A percentile compares a stretch with the other conserved stretches of the same genome.
These are phyloP conservation scores for Diaporthe sp. DNA, from an alignment of 2,329 filamentous ascomycete genomes.

Conservation along the genomic window DNA sequence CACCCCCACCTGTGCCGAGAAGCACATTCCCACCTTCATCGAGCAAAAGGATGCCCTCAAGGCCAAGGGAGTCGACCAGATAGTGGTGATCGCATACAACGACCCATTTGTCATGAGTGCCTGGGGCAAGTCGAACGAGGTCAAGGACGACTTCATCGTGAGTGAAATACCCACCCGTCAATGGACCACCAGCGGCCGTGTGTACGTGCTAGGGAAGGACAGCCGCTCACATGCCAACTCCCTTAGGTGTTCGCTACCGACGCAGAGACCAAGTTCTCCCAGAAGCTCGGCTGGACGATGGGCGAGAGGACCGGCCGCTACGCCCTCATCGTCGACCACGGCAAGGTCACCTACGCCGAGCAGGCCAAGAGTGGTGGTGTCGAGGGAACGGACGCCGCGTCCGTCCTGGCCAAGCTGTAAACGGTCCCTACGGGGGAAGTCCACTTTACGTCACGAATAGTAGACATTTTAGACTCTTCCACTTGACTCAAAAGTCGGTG, in stretches of 20 bases:
- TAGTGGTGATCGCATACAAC: slow-evolving; percentile 87
- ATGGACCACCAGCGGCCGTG: background rate
- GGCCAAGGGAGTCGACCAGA: slow-evolving; percentile 84
- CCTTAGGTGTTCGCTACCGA: slow-evolving; percentile 81
- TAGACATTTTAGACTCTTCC: slow-evolving; percentile 33
- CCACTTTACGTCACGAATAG: slow-evolving; percentile 7
- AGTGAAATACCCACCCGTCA: slow-evolving; percentile 44
- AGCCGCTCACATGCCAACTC: slow-evolving; percentile 16
- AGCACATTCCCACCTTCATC: slow-evolving; percentile 86
- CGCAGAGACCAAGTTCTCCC: slow-evolving; percentile 76
- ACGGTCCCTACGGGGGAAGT: background rate
- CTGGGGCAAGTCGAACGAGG: slow-evolving; percentile 88
- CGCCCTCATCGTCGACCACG: slow-evolving; percentile 85
- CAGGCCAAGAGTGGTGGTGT: slow-evolving; percentile 65
- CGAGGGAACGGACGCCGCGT: slow-evolving; percentile 65
- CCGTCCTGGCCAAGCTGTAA: slow-evolving; percentile 67
- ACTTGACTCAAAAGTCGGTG: slow-evolving; percentile 8
- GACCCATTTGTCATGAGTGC: slow-evolving; percentile 90
- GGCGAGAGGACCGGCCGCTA: slow-evolving; percentile 83
- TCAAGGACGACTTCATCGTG: slow-evolving; percentile 76
- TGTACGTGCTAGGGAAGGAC: background rate
- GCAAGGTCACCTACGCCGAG: slow-evolving; percentile 85
- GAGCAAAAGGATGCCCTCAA: slow-evolving; percentile 77
- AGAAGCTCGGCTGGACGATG: slow-evolving; percentile 81
- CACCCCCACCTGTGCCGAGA: slow-evolving; percentile 86